Conservation (phyloP, 139 green algal species). For the Haematococcus lacustris region DNA sequence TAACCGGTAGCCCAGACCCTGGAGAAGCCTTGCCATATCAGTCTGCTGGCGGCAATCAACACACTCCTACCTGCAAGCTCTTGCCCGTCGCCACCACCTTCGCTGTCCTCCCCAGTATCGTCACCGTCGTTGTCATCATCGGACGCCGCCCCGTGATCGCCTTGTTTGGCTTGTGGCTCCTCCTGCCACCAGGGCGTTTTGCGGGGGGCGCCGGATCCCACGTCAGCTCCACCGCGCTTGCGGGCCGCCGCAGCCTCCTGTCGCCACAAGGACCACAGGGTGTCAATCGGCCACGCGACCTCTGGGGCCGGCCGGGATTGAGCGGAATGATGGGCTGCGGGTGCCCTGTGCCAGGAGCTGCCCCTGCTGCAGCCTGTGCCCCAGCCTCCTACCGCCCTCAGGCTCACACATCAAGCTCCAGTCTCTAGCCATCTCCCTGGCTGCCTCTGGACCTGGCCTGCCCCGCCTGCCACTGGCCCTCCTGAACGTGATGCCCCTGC, state of each 20-base stretch:
- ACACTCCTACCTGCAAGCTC: too few species aligned
- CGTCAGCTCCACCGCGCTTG: background rate
- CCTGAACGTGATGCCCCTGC: background rate
- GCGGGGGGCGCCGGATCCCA: background rate
- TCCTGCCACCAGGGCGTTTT: constrained; percentile 47
- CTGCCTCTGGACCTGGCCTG: background rate
- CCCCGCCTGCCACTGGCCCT: too few species aligned
- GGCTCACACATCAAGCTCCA: background rate
- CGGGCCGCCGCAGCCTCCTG: background rate
- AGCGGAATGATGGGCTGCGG: background rate
- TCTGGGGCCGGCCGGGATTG: constrained; percentile 3
- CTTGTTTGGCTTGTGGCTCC: constrained; percentile 27
- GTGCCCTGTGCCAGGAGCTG: constrained; percentile 3
- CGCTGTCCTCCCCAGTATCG: constrained; percentile 4
- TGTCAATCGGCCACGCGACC: background rate
- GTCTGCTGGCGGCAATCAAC: too few species aligned
- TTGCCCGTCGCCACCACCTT: too few species aligned
- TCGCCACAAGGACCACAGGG: background rate
- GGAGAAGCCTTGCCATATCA: too few species aligned
- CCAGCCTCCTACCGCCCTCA: constrained; percentile 55
- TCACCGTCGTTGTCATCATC: constrained; percentile 12
- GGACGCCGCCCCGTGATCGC: constrained; percentile 5
- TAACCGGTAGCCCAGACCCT: too few species aligned
- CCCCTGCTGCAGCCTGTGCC: constrained; percentile 39
- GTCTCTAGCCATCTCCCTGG: background rate